Base-by-base conservation (phyloP, 2,329 filamentous ascomycete species). In the Monosporascus sp. region DNA sequence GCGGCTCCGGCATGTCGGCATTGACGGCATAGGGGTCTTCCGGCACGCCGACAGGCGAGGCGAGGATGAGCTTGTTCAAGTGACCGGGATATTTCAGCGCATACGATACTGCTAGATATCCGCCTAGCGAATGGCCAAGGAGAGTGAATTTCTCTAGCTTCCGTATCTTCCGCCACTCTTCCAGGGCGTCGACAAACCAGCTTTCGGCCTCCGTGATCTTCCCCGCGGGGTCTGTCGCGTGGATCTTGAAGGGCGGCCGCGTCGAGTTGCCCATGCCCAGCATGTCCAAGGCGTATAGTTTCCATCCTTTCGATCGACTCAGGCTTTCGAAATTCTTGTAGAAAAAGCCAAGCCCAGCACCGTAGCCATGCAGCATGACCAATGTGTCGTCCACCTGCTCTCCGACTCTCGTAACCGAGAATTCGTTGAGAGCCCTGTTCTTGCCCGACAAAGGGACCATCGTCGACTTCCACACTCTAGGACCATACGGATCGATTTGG, bases 271-370 rank as follows among this genome's bases (percentile, higher is more conserved):
- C 93, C 89, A 97, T 97, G 54, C 93, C 93, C 17, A 97, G 79
- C 79, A 97, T 84, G 65, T 99, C 93, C n/a, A 99, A 76, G 1
- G 93, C 90, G 67, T 94, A 97, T 18, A 99, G 74, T 64, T 90
- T 92, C 85, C 94, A 95, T 27, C 92, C 91, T 27, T 80, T 77
- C 1, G 84, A 74, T 18, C 92, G 84, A 46, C 87, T 92, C 36
- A 99, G 74, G 6, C 86, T 84, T 70, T 99, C 94, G 55, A 96
- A 96, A 68, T 99, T 99, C 73, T 94, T 93, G 78, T 97, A 99
- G 78, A 96, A 99, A 73, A 99, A 97, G 22, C 93, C 94, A 1
- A 99, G 79, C 0, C 94, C 94, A 2, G 94, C 94, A 47, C 94
- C 94, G 70, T 99, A 99, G 56, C 94, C 94, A 68, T 99, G 94